Conservation (phyloP, 2,329 filamentous ascomycete species). For the Trichoderma harzianum region DNA sequence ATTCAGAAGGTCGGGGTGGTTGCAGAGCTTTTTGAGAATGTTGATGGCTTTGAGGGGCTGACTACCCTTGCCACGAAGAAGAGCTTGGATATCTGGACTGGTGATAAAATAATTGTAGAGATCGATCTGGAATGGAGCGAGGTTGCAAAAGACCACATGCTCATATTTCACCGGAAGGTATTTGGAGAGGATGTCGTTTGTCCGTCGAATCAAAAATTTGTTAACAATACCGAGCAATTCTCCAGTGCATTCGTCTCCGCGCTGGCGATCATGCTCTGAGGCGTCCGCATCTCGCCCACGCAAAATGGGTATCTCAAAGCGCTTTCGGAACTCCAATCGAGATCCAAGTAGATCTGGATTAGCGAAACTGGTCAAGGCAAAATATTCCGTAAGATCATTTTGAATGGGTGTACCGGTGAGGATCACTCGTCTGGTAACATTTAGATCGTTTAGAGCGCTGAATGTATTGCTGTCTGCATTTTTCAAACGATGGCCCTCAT, state of each 20-base stretch:
- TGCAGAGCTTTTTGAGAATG: conserved; percentile 96
- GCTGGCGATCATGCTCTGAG: conserved; percentile 74
- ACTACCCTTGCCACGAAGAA: conserved; percentile 89
- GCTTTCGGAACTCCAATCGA: conserved; percentile 86
- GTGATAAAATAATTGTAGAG: conserved; percentile 97
- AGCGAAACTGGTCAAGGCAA: conserved; percentile 91
- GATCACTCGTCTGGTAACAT: conserved; percentile 88
- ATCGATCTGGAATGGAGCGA: conserved; percentile 87
- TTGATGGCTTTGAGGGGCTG: conserved; percentile 96
- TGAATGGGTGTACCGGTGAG: conserved; percentile 96
- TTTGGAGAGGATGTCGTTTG: conserved; percentile 96
- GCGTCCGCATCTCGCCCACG: conserved; percentile 88
- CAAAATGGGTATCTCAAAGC: conserved; percentile 88
- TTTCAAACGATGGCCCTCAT: conserved; percentile 94
- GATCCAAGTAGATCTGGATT: conserved; percentile 91
- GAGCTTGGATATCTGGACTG: conserved; percentile 87
- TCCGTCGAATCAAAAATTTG: conserved; percentile 96
- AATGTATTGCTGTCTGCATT: conserved; percentile 97
- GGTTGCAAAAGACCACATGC: conserved; percentile 96
- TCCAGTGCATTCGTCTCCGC: conserved; percentile 76
- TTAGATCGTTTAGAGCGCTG: conserved; percentile 81
- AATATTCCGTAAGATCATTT: conserved; percentile 98
- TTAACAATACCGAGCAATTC: conserved; percentile 86
- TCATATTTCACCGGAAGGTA: conserved; percentile 98
- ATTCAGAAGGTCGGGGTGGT: conserved; percentile 90